A percentile compares a stretch with the other conserved stretches of the same genome.
These are phyloP conservation scores for Microcyclosporella mali DNA, from an alignment of 2,329 filamentous ascomycete species.

Conservation along the genomic window DNA sequence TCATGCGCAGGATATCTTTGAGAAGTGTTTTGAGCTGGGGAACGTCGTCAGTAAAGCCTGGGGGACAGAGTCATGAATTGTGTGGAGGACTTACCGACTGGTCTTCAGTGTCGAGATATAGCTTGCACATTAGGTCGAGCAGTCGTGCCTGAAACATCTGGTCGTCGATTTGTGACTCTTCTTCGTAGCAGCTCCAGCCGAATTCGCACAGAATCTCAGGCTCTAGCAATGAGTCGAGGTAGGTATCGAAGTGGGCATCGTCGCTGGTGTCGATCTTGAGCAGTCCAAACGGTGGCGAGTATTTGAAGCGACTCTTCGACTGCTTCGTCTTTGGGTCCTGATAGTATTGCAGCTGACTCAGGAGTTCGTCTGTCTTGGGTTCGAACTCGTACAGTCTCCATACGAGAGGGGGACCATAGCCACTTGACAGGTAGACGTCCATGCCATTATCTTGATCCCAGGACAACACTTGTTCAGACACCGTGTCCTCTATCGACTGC, in stretches of 20 bases:
- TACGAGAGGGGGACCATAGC: constrained; percentile 38
- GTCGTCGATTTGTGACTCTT: constrained; percentile 36
- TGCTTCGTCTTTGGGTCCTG: constrained; percentile 31
- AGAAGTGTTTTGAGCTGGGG: constrained; percentile 34
- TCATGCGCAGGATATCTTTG: constrained; percentile 40
- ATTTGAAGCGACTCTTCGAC: constrained; percentile 28
- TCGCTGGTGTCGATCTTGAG: constrained; percentile 40
- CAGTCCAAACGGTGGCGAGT: constrained; percentile 43
- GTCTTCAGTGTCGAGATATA: constrained; percentile 29
- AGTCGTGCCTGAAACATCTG: constrained; percentile 38
- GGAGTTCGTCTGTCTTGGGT: constrained; percentile 36
- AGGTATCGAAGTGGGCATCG: constrained; percentile 40
- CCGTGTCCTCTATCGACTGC: constrained; percentile 38
- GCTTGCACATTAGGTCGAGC: constrained; percentile 35
- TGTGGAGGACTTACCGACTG: constrained; percentile 33
- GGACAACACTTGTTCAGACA: constrained; percentile 31
- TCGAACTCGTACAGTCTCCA: constrained; percentile 44
- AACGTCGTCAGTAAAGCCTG: not conserved
- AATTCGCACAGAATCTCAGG: constrained; percentile 37
- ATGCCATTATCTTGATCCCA: constrained; percentile 33
- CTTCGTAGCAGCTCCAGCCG: constrained; percentile 39
- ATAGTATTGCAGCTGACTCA: constrained; percentile 39
- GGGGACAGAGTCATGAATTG: constrained; percentile 3
- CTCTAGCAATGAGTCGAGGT: constrained; percentile 39
- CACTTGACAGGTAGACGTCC: constrained; percentile 39